phyloP scores from a whole-genome alignment of 805 yeast genomes.

The Barnettozyma siamensis region DNA sequence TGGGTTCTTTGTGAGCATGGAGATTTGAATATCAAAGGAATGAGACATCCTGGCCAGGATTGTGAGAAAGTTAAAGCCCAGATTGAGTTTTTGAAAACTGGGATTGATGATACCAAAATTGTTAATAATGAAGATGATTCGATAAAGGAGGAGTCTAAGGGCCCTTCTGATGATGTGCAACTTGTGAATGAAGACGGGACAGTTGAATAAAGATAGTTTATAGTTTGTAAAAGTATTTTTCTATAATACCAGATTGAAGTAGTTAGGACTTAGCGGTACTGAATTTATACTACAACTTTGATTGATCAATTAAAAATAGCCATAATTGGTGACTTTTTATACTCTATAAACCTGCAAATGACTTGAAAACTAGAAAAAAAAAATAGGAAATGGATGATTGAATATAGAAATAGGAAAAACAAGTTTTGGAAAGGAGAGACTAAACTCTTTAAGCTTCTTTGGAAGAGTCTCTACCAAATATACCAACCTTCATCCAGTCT shows the following conservation, averaged over 20 bases:
- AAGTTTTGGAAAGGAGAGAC: not conserved
- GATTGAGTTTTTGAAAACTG: slow-evolving; percentile 28
- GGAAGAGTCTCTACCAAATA: slow-evolving; percentile 91
- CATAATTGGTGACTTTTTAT: not conserved
- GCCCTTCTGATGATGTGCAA: slow-evolving; percentile 5
- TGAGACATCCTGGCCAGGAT: slow-evolving; percentile 31
- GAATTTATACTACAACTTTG: not conserved
- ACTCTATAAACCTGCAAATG: not conserved
- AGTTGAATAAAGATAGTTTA: too few species aligned
- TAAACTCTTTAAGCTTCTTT: slow-evolving; percentile 42
- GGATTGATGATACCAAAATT: slow-evolving; percentile 3
- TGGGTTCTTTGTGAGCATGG: slow-evolving; percentile 27
- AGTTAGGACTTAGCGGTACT: too few species aligned
- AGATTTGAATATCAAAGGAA: slow-evolving; percentile 33
- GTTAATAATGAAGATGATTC: not conserved
- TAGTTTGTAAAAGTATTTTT: too few species aligned
- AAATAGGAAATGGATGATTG: not conserved
- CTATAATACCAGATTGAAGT: too few species aligned
- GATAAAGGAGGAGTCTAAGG: not conserved
- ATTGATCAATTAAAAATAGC: too few species aligned
- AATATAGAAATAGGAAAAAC: not conserved
- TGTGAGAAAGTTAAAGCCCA: slow-evolving; percentile 36
- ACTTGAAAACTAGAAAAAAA: not conserved
- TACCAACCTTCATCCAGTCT: slow-evolving; percentile 77
- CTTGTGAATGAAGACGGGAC: slow-evolving; percentile 13